phyloP scores from a whole-genome alignment of 2,329 filamentous ascomycete species.

The Leptographium flavum region DNA sequence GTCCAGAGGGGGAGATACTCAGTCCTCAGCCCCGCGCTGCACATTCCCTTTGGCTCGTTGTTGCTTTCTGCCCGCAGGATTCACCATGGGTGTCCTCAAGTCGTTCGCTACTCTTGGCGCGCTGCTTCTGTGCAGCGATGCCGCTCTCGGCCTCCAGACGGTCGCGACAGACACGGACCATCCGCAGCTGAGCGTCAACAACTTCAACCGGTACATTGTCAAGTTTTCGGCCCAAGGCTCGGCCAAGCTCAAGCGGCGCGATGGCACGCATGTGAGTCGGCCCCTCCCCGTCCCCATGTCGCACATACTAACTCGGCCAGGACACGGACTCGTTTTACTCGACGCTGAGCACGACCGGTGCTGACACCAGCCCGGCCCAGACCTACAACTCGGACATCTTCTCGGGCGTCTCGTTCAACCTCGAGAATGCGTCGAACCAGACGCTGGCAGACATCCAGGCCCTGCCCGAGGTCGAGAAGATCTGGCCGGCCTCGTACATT shows the following conservation, averaged over 20 bases:
- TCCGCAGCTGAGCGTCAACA: not conserved
- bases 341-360: conserved; percentile 1
- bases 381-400: conserved; percentile 9
- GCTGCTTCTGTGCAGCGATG: conserved; percentile 1
- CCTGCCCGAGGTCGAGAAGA: conserved; percentile 7
- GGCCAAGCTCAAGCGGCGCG: conserved; percentile 1
- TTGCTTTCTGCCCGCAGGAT: too few species aligned
- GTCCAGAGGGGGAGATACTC: not conserved
- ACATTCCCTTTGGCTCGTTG: not conserved
- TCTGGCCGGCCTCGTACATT: conserved; percentile 6
- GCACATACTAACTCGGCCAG: not conserved
- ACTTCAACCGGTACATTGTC: conserved; percentile 6
- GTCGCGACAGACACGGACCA: not conserved
- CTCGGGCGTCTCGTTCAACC: conserved; percentile 9
- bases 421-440: conserved; percentile 1
- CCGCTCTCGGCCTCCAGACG: not conserved
- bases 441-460: conserved; percentile 5
- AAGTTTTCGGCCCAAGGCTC: conserved; percentile 4
- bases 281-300: not conserved
- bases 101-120: not conserved
- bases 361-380: conserved; percentile 1
- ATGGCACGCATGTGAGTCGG: not conserved
- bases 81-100: conserved; percentile 1
- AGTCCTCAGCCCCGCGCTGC: not conserved
- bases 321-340: conserved; percentile 3